These are phyloP conservation scores for Candida easanensis DNA, from an alignment of 805 yeast genomes.

Conservation along the genomic window DNA sequence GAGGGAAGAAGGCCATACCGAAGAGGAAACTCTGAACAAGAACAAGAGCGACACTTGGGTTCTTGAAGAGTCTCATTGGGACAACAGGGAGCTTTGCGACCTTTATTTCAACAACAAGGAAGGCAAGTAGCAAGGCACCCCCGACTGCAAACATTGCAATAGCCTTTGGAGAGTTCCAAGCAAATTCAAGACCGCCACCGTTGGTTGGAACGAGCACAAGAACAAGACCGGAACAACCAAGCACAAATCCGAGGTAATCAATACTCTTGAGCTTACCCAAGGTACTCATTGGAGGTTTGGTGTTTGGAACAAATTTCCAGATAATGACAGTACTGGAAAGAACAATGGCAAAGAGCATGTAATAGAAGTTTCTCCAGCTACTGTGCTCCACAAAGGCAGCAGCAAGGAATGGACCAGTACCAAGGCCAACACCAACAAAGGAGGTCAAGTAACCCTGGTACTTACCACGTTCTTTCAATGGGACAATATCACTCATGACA, in stretches of 20 bases:
- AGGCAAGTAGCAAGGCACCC: conserved; percentile 36
- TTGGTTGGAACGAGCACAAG: conserved; percentile 50
- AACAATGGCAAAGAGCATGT: conserved; percentile 38
- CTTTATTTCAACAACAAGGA: conserved; percentile 44
- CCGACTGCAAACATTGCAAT: conserved; percentile 44
- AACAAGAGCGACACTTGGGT: conserved; percentile 33
- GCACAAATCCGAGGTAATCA: conserved; percentile 51
- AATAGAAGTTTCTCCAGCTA: conserved; percentile 43
- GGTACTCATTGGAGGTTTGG: conserved; percentile 32
- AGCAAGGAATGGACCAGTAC: conserved; percentile 43
- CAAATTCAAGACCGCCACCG: conserved; percentile 59
- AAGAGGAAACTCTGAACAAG: conserved; percentile 42
- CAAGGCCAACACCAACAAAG: conserved; percentile 48
- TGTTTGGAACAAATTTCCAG: conserved; percentile 39
- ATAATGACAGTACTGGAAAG: conserved; percentile 46
- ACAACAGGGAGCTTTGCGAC: conserved; percentile 51
- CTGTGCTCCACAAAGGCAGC: conserved; percentile 35
- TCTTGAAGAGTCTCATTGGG: conserved; percentile 45
- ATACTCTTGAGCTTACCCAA: conserved; percentile 44
- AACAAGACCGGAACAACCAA: conserved; percentile 46
- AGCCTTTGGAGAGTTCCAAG: conserved; percentile 49
- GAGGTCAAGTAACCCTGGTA: conserved; percentile 56
- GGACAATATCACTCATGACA: conserved; percentile 52
- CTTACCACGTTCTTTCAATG: conserved; percentile 50
- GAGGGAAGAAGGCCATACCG: conserved; percentile 47